Conservation (phyloP, 2,329 filamentous ascomycete species). For the Botrytis deweyae region DNA sequence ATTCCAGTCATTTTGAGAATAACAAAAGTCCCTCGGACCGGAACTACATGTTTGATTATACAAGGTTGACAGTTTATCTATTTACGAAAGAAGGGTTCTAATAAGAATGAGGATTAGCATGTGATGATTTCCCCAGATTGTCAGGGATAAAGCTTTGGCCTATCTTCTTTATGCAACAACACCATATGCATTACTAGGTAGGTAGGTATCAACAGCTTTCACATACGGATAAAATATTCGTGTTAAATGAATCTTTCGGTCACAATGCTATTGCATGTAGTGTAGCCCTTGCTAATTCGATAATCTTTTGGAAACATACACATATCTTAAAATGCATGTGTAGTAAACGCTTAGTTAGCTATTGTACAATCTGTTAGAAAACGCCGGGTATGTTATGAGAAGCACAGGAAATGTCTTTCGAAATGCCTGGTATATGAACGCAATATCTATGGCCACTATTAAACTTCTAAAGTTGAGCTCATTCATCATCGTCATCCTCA, state of each 20-base stretch:
- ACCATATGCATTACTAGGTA: background rate
- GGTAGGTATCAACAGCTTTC: background rate
- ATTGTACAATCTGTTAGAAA: conserved; percentile 14
- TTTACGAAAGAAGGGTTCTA: background rate
- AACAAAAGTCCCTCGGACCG: background rate
- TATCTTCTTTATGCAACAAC: background rate
- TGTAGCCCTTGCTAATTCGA: background rate
- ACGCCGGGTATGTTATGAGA: conserved; percentile 13
- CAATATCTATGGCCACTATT: conserved; percentile 2
- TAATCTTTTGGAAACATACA: background rate
- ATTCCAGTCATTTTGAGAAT: conserved; percentile 33
- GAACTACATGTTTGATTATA: background rate
- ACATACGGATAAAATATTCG: background rate
- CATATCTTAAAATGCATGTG: background rate
- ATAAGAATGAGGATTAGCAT: conserved; percentile 19
- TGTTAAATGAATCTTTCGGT: background rate
- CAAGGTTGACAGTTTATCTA: background rate
- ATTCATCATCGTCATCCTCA: conserved; percentile 56
- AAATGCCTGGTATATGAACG: background rate
- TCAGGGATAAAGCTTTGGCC: conserved; percentile 20
- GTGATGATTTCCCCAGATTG: conserved; percentile 21
- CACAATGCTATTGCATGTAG: background rate
- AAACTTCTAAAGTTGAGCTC: conserved; percentile 8
- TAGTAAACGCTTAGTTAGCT: background rate
- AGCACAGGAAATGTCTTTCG: conserved; percentile 10